phyloP scores from a whole-genome alignment of 2,329 filamentous ascomycete species.

The Cordyceps tenuipes region DNA sequence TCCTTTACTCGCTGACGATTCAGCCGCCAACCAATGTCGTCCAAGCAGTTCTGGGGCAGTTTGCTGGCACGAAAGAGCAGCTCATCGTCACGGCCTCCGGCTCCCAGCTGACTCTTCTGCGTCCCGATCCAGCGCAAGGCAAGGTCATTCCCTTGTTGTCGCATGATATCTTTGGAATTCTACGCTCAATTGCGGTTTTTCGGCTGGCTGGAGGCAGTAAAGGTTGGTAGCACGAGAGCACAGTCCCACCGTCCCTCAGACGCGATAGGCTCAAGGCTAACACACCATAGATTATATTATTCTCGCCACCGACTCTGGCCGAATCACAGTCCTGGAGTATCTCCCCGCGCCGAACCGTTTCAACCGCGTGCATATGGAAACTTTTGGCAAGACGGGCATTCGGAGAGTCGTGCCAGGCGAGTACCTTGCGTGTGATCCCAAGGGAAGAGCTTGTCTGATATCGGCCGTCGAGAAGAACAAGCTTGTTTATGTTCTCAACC shows the following conservation, averaged over 20 bases:
- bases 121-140: slow-evolving; percentile 75
- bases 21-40: slow-evolving; percentile 84
- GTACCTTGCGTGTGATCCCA: slow-evolving; percentile 91
- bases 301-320: slow-evolving; percentile 88
- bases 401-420: slow-evolving; percentile 91
- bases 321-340: slow-evolving; percentile 91
- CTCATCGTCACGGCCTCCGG: slow-evolving; percentile 93
- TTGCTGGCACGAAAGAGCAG: slow-evolving; percentile 92
- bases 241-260: slow-evolving; percentile 19
- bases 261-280: slow-evolving; percentile 23
- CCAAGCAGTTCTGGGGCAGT: slow-evolving; percentile 89
- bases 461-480: slow-evolving; percentile 98
- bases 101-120: slow-evolving; percentile 78
- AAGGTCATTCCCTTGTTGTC: slow-evolving; percentile 81
- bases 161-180: slow-evolving; percentile 94
- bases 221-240: slow-evolving; percentile 57
- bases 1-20: slow-evolving; percentile 94
- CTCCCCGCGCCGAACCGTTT: slow-evolving; percentile 79
- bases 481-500: slow-evolving; percentile 95
- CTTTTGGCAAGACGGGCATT: slow-evolving; percentile 94
- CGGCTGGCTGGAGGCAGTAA: slow-evolving; percentile 88
- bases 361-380: slow-evolving; percentile 85
- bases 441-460: slow-evolving; percentile 89
- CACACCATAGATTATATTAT: slow-evolving; percentile 77
- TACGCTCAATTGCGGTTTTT: slow-evolving; percentile 80